Base-by-base conservation (phyloP, 176 grass and related monocot species). In the Triticum timopheevii region DNA sequence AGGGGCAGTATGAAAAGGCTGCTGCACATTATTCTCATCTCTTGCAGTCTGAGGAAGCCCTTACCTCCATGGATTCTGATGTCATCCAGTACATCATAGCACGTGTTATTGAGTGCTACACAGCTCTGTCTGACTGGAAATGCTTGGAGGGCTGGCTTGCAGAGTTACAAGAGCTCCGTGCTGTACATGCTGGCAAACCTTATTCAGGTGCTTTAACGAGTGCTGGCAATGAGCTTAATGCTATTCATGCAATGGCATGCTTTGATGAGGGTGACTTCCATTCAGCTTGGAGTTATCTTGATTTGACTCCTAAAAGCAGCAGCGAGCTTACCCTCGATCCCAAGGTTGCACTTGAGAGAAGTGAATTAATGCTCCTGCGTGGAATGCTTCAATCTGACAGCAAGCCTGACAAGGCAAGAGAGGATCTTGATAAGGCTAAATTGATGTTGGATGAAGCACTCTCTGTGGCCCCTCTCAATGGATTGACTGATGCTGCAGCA, bases 121-220 rank as follows among this genome's bases (percentile, higher is more conserved):
- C 93, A 77, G 92, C 92, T 30, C 86, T 98, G 31, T 95, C 93
- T 80, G 93, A 98, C 91, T 98, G 96, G 96, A 95, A 95, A 86
- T 95, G 93, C 67, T 93, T 98, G 85, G 96, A 98, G 72, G 90
- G 82, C 70, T 98, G 96, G 96, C 88, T 98, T 64, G 75, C 86
- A 82, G 96, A 98, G 82, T 93, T 98, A 82, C 93, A 98, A 79
- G 90, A 80, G 61, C 96, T 98, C 23, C 96, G 93, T 88, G 87
- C 96, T 85, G 70, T 92, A 25, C 96, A 98, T 82, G 92, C 96
- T 54, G 96, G 96, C 72, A 98, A 98, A 86, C 84, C 93, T 89
- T 98, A 95, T 92, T 95, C 96, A 82, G 93, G 96, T 82, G 96
- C 91, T 81, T 79, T 98, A 84, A 98, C 96, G 59, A 92, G 88